Evolutionary conservation across 345 rosid genomes (phyloP).

Genomic region (Murraya koenigii): DNA sequence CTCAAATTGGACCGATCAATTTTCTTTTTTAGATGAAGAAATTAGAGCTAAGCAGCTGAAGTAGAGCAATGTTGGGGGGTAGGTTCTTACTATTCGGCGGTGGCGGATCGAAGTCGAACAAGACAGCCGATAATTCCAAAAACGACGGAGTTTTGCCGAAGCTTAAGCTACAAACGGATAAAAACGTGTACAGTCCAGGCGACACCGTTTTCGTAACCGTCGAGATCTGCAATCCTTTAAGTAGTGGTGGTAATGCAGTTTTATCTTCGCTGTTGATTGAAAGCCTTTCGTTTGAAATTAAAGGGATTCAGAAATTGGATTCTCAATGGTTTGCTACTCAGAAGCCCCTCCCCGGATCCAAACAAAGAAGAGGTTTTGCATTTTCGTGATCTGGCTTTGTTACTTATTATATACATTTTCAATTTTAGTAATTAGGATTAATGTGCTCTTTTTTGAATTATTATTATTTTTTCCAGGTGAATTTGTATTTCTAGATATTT

Average conservation of each 20-base stretch:
- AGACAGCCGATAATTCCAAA: slow-evolving; percentile 15
- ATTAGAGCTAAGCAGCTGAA: background rate
- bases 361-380: slow-evolving; percentile 60
- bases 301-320: slow-evolving; percentile 85
- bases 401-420: background rate
- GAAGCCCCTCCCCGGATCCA: slow-evolving; percentile 59
- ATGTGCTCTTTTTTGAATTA: background rate
- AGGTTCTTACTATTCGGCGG: slow-evolving; percentile 49
- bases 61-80: slow-evolving; percentile 32
- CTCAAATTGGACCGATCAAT: too few relatives aligned
- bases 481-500: slow-evolving; percentile 68
- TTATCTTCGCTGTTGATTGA: slow-evolving; percentile 55
- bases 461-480: slow-evolving; percentile 59
- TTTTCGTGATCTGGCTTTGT: background rate
- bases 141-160: slow-evolving; percentile 38
- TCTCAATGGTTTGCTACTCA: slow-evolving; percentile 76
- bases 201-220: slow-evolving; percentile 64
- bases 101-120: slow-evolving; percentile 32
- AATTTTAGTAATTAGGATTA: background rate
- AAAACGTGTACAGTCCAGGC: slow-evolving; percentile 86
- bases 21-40: background rate
- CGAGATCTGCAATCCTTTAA: slow-evolving; percentile 50
- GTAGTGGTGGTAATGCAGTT: slow-evolving; percentile 15
- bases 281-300: slow-evolving; percentile 77
- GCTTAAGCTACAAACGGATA: slow-evolving; percentile 58